A percentile compares a stretch with the other conserved stretches of the same genome.
Evolutionary conservation across 352 stramenopile genomes (phyloP).

Genomic region (Phytophthora pisi): DNA sequence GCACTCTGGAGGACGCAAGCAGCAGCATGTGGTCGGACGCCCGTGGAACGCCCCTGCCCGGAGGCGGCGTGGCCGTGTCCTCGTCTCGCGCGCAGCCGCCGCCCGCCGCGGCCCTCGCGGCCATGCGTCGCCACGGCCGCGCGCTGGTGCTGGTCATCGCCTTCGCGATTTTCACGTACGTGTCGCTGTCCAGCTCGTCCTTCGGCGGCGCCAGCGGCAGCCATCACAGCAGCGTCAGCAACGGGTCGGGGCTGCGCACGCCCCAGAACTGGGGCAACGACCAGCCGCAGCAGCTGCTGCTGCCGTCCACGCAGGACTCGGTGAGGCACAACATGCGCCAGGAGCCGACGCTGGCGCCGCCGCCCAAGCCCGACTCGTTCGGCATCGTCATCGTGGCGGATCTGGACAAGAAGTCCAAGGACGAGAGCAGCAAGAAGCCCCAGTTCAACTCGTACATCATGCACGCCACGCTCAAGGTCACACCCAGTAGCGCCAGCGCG

Average conservation of each 20-base stretch:
- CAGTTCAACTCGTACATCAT: constrained; percentile 92
- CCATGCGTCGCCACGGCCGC: constrained; percentile 58
- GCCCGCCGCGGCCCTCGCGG: constrained; percentile 33
- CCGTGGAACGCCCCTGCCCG: constrained; percentile 29
- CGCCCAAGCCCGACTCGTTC: constrained; percentile 66
- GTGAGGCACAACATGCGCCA: constrained; percentile 39
- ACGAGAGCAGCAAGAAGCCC: constrained; percentile 89
- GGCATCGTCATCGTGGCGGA: constrained; percentile 95
- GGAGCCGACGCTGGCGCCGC: constrained; percentile 31
- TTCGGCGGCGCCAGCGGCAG: constrained; percentile 29
- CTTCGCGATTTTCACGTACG: constrained; percentile 58
- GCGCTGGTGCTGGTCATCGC: constrained; percentile 52
- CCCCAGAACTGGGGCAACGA: constrained; percentile 37
- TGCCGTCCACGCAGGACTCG: constrained; percentile 17
- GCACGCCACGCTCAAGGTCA: constrained; percentile 88
- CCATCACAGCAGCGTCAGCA: constrained; percentile 14
- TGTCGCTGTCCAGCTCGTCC: constrained; percentile 64
- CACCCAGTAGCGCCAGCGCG: constrained; percentile 37
- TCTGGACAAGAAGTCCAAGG: constrained; percentile 94
- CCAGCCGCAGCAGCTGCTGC: constrained; percentile 14
- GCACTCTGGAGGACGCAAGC: constrained; percentile 45
- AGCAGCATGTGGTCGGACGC: constrained; percentile 64
- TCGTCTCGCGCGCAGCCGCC: constrained; percentile 37
- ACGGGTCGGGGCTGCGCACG: constrained; percentile 19
- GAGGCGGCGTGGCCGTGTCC: constrained; percentile 21